phyloP scores from a whole-genome alignment of 192 early-diverging fungal genomes.

The Phlyctochytrium arcticum region DNA sequence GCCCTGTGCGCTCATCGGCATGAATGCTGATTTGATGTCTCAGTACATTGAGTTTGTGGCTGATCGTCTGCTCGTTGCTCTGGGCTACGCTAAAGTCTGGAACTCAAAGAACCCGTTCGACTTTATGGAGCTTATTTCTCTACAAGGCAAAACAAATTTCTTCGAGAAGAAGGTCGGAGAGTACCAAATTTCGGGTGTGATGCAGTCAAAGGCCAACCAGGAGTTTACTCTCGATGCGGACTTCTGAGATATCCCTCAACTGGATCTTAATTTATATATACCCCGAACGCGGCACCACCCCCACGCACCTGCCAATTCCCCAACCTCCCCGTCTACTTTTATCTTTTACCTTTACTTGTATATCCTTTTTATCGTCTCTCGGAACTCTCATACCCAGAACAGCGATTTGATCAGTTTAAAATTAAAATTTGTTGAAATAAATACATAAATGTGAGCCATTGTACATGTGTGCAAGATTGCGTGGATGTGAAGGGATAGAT shows the following conservation, averaged over 20 bases:
- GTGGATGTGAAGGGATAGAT: no score
- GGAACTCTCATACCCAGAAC: no score
- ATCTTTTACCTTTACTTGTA: no score
- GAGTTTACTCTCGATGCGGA: conserved; percentile 43
- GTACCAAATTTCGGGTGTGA: conserved; percentile 87
- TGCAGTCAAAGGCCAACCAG: conserved; percentile 28
- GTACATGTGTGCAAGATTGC: no score
- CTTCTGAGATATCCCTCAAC: conserved; percentile 28
- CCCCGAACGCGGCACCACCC: no score
- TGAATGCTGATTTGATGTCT: conserved; percentile 93
- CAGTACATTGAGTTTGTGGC: conserved; percentile 99
- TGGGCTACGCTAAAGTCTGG: conserved; percentile 84
- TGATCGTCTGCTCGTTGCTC: conserved; percentile 84
- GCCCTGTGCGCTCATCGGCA: conserved; percentile 90
- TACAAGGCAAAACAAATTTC: conserved; percentile 88
- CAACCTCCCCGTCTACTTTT: no score
- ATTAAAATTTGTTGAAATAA: no score
- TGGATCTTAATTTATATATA: no score
- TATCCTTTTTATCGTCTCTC: no score
- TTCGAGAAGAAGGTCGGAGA: conserved; percentile 63
- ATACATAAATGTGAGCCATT: no score
- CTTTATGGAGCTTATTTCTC: conserved; percentile 98
- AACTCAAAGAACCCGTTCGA: conserved; percentile 91
- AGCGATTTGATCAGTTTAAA: no score
- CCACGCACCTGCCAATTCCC: no score